phyloP scores from a whole-genome alignment of 176 grass and related monocot genomes.

The Cenchrus americanus region DNA sequence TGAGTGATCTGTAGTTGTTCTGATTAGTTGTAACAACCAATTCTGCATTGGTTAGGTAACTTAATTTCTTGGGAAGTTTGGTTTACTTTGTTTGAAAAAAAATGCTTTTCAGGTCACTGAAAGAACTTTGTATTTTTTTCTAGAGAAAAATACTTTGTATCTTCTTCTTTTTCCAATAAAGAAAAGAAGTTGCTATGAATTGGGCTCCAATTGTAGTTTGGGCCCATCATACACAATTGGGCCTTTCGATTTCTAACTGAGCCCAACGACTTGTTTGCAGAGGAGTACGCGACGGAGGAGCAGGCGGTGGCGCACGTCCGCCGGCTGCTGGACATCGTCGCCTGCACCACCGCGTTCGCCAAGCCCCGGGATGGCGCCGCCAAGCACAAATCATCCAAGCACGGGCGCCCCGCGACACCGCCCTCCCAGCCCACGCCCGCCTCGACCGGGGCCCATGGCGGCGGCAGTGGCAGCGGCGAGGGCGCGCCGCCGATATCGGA shows the following conservation, averaged over 20 bases:
- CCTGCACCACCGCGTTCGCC: constrained; percentile 82
- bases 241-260: background rate
- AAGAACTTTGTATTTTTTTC: background rate
- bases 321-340: constrained; percentile 86
- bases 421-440: constrained; percentile 31
- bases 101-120: background rate
- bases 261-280: constrained; percentile 52
- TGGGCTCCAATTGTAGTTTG: background rate
- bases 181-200: background rate
- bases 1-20: background rate
- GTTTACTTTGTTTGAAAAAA: background rate
- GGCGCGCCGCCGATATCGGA: constrained; percentile 71
- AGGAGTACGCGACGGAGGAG: constrained; percentile 72
- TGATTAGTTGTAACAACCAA: background rate
- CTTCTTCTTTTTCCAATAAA: background rate
- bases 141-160: background rate
- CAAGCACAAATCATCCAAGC: constrained; percentile 53
- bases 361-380: constrained; percentile 59
- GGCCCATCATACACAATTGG: background rate
- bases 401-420: constrained; percentile 44
- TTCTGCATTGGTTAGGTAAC: background rate
- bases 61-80: background rate
- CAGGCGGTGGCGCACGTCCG: constrained; percentile 83
- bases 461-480: background rate
- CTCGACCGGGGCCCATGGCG: constrained; percentile 36